phyloP scores from a whole-genome alignment of 306 rosid genomes.

The Citrullus amarus region DNA sequence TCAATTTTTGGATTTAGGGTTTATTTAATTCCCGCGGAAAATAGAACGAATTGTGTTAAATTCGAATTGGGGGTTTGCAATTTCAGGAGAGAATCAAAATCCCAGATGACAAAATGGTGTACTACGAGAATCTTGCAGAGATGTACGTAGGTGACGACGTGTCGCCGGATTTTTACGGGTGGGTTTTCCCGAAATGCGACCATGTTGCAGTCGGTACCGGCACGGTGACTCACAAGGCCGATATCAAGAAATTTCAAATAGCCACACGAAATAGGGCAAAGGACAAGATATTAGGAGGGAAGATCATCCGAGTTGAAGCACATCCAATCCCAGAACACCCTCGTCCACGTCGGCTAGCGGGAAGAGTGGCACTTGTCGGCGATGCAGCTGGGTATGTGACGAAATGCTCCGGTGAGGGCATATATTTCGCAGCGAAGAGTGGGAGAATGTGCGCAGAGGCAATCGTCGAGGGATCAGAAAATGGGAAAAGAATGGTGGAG shows the following conservation, averaged over 20 bases:
- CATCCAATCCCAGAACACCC: constrained; percentile 98
- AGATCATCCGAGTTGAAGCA: constrained; percentile 89
- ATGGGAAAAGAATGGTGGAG: constrained; percentile 87
- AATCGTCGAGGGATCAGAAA: constrained; percentile 75
- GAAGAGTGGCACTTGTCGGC: constrained; percentile 80
- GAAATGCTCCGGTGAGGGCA: constrained; percentile 93
- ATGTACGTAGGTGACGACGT: constrained; percentile 97
- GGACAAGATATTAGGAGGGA: constrained; percentile 87
- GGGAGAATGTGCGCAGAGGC: constrained; percentile 99
- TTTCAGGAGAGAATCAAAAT: constrained; percentile 81
- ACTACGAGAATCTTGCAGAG: constrained; percentile 87
- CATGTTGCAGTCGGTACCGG: constrained; percentile 98
- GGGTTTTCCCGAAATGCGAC: constrained; percentile 98
- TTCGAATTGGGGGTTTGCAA: background rate
- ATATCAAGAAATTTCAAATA: constrained; percentile 95
- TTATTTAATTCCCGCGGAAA: background rate
- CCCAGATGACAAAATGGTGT: constrained; percentile 86
- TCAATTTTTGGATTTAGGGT: no score
- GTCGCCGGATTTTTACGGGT: constrained; percentile 92
- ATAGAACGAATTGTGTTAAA: background rate
- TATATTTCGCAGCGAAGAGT: constrained; percentile 96
- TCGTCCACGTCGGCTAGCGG: constrained; percentile 60
- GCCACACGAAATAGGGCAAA: constrained; percentile 92
- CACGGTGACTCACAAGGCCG: constrained; percentile 92
- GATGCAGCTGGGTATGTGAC: constrained; percentile 99